Base-by-base conservation (phyloP, 2,329 filamentous ascomycete species). In the Venturia pyrina region DNA sequence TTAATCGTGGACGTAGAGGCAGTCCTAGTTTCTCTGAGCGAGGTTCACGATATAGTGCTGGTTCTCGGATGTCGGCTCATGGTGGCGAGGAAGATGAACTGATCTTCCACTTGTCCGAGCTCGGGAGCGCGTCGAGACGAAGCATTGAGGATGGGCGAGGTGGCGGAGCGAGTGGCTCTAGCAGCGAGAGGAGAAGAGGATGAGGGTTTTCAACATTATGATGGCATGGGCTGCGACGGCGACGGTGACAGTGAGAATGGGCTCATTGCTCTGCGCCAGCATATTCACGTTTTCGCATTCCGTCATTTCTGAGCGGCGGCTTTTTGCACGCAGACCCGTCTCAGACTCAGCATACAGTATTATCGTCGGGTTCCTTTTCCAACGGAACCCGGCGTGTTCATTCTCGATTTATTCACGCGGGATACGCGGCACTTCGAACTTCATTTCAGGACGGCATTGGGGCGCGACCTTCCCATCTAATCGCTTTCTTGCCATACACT, bases 121-220 rank as follows among this genome's bases (percentile, higher is more conserved):
- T 66, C 13, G 64, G 41, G 2, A 53, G 43, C 28, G 63, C 63
- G 5, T 66, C 64, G 28, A 37, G 64, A 8, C 37, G 64, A 21
- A 66, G 64, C 34, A 37, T 66, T 28, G 64, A 66, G 44, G 64
- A 66, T 28, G 53, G 40, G 41, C 48, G 63, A 24, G 63, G 63
- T 59, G 63, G 48, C 7, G 48, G 48, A 3, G 48, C 44, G 24
- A 46, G 5, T 78, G 78, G 75, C 70, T 80, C 13, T 68, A 71
- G 11, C 68, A 64, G 6, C 68, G 70, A 17, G 57, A 67, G 17
- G 68, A 70, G 3, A 70, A 77, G 21, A 68, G 77, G 57, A 70
- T 59, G 32, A 53, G 21, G 15, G 4, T 28, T 5, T 40, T 59
- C 15, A 11, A 50, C 46, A 50, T 17, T 50, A 24, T 6, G 11